A percentile compares a stretch with the other conserved stretches of the same genome.
These are phyloP conservation scores for Ananas comosus DNA, from an alignment of 176 grass and related monocot species.

Conservation along the genomic window DNA sequence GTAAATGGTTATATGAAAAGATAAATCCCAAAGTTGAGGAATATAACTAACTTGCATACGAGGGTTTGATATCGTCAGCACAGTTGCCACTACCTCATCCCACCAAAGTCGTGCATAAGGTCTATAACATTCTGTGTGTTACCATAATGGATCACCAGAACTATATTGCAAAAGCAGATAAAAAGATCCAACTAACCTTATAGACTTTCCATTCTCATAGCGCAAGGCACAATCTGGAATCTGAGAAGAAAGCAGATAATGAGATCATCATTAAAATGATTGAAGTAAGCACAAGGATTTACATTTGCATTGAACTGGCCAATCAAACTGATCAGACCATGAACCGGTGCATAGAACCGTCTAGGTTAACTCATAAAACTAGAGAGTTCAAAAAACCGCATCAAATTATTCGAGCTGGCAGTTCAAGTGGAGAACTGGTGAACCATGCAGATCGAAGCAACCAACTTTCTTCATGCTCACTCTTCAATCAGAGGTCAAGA, in stretches of 20 bases:
- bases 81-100: constrained; percentile 87
- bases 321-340: no score
- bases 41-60: constrained; percentile 45
- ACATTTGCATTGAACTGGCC: not conserved
- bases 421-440: no score
- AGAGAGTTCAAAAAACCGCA: no score
- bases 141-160: constrained; percentile 5
- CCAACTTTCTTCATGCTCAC: no score
- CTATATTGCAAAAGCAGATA: not conserved
- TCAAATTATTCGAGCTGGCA: no score
- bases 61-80: constrained; percentile 62
- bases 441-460: no score
- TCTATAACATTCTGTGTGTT: constrained; percentile 32
- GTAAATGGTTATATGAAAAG: constrained; percentile 13
- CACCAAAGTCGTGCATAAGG: constrained; percentile 79
- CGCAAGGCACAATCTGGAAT: constrained; percentile 58
- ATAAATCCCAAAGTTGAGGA: not conserved
- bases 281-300: not conserved
- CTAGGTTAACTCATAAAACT: no score
- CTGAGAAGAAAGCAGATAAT: constrained; percentile 35
- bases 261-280: not conserved
- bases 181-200: constrained; percentile 41
- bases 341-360: no score
- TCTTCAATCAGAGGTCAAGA: no score
- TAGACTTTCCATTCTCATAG: constrained; percentile 61